Evolutionary conservation across 73 alveolate genomes (phyloP).

Genomic region (Urostyla sp.): DNA sequence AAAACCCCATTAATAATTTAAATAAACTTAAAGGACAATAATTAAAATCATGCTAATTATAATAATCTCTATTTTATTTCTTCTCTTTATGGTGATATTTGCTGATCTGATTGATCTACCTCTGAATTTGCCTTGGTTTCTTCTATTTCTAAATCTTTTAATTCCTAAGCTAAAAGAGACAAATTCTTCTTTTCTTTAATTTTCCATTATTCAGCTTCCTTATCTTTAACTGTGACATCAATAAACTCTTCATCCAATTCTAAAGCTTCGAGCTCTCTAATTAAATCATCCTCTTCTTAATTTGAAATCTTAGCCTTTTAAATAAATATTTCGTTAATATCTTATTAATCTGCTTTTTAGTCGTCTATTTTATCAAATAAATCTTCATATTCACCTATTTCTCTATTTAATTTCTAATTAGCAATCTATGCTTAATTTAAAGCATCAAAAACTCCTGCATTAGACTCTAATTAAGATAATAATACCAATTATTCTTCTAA

Average conservation of each 20-base stretch:
- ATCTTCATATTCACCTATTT: slow-evolving; percentile 39
- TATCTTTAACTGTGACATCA: no score
- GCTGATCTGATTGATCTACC: no score
- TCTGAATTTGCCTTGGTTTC: no score
- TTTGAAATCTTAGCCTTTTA: neutral
- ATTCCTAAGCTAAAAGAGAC: no score
- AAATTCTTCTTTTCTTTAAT: no score
- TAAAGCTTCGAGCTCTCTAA: slow-evolving; percentile 15
- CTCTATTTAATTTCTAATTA: slow-evolving; percentile 11
- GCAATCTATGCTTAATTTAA: slow-evolving; percentile 33
- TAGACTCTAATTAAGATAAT: neutral
- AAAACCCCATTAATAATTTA: no score
- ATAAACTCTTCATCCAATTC: neutral
- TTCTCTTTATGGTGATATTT: no score
- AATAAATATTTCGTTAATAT: neutral
- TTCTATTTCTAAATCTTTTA: no score
- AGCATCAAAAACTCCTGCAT: slow-evolving; percentile 22
- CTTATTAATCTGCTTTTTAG: neutral
- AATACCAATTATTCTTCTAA: slow-evolving; percentile 16
- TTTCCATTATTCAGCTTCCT: no score
- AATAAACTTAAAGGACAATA: no score
- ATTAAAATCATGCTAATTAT: no score
- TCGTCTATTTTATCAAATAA: slow-evolving; percentile 39
- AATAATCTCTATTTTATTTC: no score
- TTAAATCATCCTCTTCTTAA: slow-evolving; percentile 13